Evolutionary conservation across 495 filamentous ascomycete species (phyloP), one percentile per base, ranked within the genome.

Genomic region (Jackrogersella multiformis): DNA sequence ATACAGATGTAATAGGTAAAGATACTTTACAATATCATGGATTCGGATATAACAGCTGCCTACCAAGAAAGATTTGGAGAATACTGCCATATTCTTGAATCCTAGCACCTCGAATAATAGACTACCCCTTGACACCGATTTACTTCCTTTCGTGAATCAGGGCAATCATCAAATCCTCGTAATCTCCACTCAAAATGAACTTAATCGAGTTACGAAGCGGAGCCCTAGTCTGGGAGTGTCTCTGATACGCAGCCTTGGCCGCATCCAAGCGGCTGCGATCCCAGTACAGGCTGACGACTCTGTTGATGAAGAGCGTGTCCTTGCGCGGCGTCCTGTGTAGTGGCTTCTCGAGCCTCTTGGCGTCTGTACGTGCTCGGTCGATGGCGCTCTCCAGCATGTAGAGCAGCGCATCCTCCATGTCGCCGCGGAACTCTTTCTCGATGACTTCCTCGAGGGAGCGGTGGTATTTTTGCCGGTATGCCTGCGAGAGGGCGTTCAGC

Each of bases 281-380:
- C 91, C 91, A 94, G 69, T 93, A 89, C 6, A 84, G 53, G 23
- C 88, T 78, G 5, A 92, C 85, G 13, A 90, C 80, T 1, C 90
- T 75, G 13, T 85, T 78, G 32, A 90, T 83, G 26, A 94, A 75
- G 38, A 86, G 73, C 28, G 86, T 79, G 64, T 94, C 91, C 76
- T 90, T 91, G 1, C 92, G 93, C 0, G 91, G 91, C 38, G 86
- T 66, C 2, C 89, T 90, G n/a, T 81, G 81, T 88, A 94, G 91
- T 15, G 86, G 81, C 4, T 86, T 86, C 70, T 94, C 90, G 5
- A 94, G 75, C 12, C 85, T 72, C 20, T 82, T 81, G 2, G 92
- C 92, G 73, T 94, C 91, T n/a, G 86, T 81, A 78, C 85, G 84
- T 1, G 88, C 87, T 15, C 85, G 85, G 61, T 94, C 88, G 7